A percentile compares a stretch with the other conserved stretches of the same genome.
Evolutionary conservation across 352 stramenopile species (phyloP).

Genomic region (Phytophthora capsici): DNA sequence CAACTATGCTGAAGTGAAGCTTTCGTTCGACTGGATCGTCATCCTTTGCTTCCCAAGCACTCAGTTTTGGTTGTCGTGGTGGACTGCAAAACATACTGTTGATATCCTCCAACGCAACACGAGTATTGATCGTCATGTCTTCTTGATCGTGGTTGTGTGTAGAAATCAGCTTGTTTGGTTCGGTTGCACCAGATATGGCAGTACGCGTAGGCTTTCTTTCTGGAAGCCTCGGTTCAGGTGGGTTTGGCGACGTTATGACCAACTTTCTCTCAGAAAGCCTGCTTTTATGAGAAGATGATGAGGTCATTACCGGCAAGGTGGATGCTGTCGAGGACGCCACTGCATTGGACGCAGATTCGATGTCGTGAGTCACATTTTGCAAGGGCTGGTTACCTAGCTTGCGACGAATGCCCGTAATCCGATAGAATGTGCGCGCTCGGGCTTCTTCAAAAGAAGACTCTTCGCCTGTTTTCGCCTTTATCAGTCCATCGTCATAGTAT

Average conservation of each 20-base stretch:
- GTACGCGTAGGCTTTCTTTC: slow-evolving; percentile 12
- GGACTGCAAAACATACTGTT: slow-evolving; percentile 90
- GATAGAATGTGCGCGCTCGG: slow-evolving; percentile 48
- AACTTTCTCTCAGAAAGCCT: slow-evolving; percentile 10
- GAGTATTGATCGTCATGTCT: slow-evolving; percentile 90
- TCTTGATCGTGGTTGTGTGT: slow-evolving; percentile 63
- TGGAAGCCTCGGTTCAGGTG: slow-evolving; percentile 12
- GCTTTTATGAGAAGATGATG: slow-evolving; percentile 10
- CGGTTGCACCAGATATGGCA: not conserved
- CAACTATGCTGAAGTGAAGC: slow-evolving; percentile 85
- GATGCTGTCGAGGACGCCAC: not conserved
- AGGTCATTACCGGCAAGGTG: slow-evolving; percentile 7
- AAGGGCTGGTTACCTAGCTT: slow-evolving; percentile 23
- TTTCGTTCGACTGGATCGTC: slow-evolving; percentile 81
- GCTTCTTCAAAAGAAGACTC: slow-evolving; percentile 85
- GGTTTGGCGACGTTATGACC: slow-evolving; percentile 1
- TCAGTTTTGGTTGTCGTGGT: slow-evolving; percentile 45
- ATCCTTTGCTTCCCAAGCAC: slow-evolving; percentile 55
- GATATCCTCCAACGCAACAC: slow-evolving; percentile 82
- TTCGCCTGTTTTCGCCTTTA: slow-evolving; percentile 53
- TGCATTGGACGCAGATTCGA: slow-evolving; percentile 23
- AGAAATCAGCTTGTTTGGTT: slow-evolving; percentile 19
- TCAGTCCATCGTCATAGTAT: slow-evolving; percentile 51
- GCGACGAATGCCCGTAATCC: slow-evolving; percentile 13
- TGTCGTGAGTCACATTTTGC: slow-evolving; percentile 31